Conservation (phyloP, 192 early-diverging fungal genomes). For the Umbelopsis isabellina region DNA sequence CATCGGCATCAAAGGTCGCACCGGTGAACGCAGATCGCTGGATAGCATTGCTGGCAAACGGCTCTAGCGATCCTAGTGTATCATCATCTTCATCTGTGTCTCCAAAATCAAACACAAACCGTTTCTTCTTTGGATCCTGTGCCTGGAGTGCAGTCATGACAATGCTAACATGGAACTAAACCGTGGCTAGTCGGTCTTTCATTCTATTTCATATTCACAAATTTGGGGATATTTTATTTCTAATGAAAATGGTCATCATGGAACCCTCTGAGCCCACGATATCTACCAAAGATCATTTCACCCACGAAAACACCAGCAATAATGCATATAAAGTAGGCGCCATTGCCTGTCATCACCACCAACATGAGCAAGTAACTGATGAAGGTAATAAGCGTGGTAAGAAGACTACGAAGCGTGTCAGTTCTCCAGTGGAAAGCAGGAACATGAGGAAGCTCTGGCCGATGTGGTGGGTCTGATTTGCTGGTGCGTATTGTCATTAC, state of each 20-base stretch:
- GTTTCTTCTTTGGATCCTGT: conserved; percentile 12
- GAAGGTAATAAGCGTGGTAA: conserved; percentile 40
- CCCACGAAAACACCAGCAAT: conserved; percentile 54
- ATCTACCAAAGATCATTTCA: conserved; percentile 54
- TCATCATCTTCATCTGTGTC: conserved; percentile 35
- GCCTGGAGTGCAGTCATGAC: background rate
- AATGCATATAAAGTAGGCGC: conserved; percentile 50
- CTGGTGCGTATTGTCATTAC: background rate
- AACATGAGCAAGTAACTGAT: conserved; percentile 57
- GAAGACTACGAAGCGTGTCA: conserved; percentile 46
- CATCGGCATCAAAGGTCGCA: conserved; percentile 58
- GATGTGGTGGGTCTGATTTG: conserved; percentile 14
- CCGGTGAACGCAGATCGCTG: conserved; percentile 34
- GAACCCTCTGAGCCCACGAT: conserved; percentile 27
- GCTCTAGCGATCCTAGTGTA: conserved; percentile 22
- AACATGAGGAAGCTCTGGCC: conserved; percentile 33
- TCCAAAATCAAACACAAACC: conserved; percentile 20
- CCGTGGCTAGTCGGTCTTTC: background rate
- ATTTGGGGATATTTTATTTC: conserved; percentile 2
- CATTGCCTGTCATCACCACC: conserved; percentile 57
- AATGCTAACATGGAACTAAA: background rate
- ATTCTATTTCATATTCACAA: background rate
- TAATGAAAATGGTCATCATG: conserved; percentile 24
- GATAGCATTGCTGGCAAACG: conserved; percentile 34
- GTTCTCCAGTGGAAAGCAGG: conserved; percentile 50